These are phyloP conservation scores for Spiraea crenata DNA, from an alignment of 331 rosid genomes.

Conservation along the genomic window DNA sequence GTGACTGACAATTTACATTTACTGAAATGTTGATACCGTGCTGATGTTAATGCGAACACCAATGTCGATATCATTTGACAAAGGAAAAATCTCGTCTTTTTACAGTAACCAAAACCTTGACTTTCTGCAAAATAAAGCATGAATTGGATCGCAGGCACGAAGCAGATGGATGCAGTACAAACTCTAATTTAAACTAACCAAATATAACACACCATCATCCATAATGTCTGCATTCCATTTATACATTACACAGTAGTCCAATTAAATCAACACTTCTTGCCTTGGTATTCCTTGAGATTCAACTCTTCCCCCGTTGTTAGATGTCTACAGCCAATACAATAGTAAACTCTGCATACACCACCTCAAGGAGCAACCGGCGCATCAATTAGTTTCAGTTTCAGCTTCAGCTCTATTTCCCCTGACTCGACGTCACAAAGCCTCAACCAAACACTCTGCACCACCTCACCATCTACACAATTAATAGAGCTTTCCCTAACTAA, in stretches of 20 bases:
- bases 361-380: constrained; percentile 29
- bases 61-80: no score
- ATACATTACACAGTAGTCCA: constrained; percentile 6
- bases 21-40: no score
- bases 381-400: constrained; percentile 63
- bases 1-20: no score
- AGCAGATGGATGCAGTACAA: not conserved
- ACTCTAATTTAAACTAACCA: not conserved
- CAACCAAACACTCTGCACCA: constrained; percentile 85
- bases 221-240: not conserved
- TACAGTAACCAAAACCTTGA: not conserved
- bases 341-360: constrained; percentile 28
- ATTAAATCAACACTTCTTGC: not conserved
- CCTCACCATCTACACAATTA: constrained; percentile 67
- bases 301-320: constrained; percentile 38
- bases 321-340: constrained; percentile 24
- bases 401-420: constrained; percentile 77
- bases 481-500: constrained; percentile 80
- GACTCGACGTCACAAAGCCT: constrained; percentile 84
- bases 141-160: not conserved
- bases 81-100: no score
- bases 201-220: not conserved
- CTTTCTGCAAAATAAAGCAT: not conserved
- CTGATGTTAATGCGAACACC: no score
- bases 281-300: constrained; percentile 8